A percentile compares a stretch with the other conserved stretches of the same genome.
Conservation (phyloP, 2,329 filamentous ascomycete species). For the Fonsecaea erecta region DNA sequence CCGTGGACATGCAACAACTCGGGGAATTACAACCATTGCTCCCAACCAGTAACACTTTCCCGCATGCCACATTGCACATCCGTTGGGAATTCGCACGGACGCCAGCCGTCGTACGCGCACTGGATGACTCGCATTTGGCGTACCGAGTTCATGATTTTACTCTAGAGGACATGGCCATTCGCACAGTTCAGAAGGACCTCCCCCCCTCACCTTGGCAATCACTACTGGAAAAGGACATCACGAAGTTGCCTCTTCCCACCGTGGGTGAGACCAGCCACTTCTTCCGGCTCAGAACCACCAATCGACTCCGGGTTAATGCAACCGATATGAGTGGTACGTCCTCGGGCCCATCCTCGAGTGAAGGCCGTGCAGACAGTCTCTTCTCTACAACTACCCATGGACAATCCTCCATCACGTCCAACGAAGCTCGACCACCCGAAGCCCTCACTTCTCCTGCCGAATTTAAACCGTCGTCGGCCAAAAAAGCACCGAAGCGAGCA, state of each 20-base stretch:
- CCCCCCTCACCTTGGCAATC: conserved; percentile 55
- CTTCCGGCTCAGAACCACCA: conserved; percentile 10
- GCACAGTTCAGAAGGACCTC: conserved; percentile 53
- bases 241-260: conserved; percentile 51
- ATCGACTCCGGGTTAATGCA: conserved; percentile 15
- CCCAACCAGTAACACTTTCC: conserved; percentile 46
- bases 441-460: neutral
- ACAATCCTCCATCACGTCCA: conserved; percentile 41
- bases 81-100: conserved; percentile 51
- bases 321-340: conserved; percentile 28
- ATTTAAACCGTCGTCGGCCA: neutral
- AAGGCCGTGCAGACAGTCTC: conserved; percentile 37
- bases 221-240: conserved; percentile 56
- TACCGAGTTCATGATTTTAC: conserved; percentile 61
- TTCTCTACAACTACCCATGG: conserved; percentile 36
- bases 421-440: conserved; percentile 23
- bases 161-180: conserved; percentile 58
- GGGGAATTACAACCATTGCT: conserved; percentile 35
- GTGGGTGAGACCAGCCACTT: conserved; percentile 9
- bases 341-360: conserved; percentile 40
- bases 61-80: conserved; percentile 57
- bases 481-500: conserved; percentile 26
- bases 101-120: conserved; percentile 18
- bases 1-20: conserved; percentile 23
- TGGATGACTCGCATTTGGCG: conserved; percentile 39